Evolutionary conservation across 1,284 basidiomycete species (phyloP).

Genomic region (Trametes sp.): DNA sequence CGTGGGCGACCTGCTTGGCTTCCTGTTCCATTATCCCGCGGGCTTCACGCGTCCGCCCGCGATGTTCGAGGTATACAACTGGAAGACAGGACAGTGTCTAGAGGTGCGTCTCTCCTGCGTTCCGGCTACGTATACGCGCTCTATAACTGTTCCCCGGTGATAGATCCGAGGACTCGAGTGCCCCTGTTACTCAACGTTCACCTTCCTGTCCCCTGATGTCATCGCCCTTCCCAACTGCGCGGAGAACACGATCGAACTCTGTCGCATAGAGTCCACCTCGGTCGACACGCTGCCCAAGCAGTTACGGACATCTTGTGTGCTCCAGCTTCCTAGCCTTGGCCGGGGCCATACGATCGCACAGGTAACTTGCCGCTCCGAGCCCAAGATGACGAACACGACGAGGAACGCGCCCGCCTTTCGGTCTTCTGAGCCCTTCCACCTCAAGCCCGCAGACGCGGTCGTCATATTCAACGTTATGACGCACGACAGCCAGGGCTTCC

Average conservation of each 20-base stretch:
- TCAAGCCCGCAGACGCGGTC: conserved; percentile 30
- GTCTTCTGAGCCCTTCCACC: conserved; percentile 29
- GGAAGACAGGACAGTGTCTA: conserved; percentile 49
- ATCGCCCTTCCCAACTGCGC: conserved; percentile 42
- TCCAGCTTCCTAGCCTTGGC: conserved; percentile 29
- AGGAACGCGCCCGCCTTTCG: conserved; percentile 15
- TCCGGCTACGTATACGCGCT: too few species aligned
- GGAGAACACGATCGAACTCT: conserved; percentile 34
- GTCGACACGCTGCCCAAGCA: conserved; percentile 8
- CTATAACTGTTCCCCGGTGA: neutral
- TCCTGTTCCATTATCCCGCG: conserved; percentile 33
- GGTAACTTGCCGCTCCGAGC: conserved; percentile 36
- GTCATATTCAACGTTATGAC: conserved; percentile 37
- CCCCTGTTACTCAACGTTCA: conserved; percentile 46
- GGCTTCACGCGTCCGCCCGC: conserved; percentile 21
- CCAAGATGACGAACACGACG: conserved; percentile 29
- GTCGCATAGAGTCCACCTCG: conserved; percentile 20
- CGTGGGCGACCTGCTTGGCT: conserved; percentile 48
- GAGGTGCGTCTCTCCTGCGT: conserved; percentile 39
- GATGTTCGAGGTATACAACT: conserved; percentile 50
- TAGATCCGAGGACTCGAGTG: conserved; percentile 22
- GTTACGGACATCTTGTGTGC: conserved; percentile 23
- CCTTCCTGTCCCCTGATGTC: conserved; percentile 49
- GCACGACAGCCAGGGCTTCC: conserved; percentile 27
- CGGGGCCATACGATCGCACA: conserved; percentile 20